Evolutionary conservation across 345 rosid genomes (phyloP).

Genomic region (Eucalyptus fibrosa): DNA sequence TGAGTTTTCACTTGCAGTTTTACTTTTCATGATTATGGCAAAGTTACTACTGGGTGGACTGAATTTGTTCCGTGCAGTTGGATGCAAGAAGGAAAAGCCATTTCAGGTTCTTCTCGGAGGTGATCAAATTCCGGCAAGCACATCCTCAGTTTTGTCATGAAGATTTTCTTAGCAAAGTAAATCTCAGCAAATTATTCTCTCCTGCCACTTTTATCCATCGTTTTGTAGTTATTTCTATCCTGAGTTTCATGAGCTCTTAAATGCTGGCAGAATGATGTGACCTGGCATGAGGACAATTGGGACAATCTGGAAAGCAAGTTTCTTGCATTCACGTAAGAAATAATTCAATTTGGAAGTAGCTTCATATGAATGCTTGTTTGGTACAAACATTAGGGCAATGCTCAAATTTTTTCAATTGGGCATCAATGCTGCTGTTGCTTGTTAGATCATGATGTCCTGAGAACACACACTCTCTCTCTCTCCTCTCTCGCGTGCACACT

Average conservation of each 20-base stretch:
- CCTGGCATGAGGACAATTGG: conserved; percentile 97
- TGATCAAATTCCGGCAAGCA: conserved; percentile 44
- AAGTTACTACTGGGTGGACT: not conserved
- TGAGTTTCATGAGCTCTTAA: not conserved
- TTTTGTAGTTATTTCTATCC: not conserved
- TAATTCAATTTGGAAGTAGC: not conserved
- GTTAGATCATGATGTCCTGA: not conserved
- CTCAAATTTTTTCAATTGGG: not conserved
- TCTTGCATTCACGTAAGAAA: conserved; percentile 81
- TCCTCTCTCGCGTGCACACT: not conserved
- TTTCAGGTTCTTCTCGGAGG: conserved; percentile 81
- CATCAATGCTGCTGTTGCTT: not conserved
- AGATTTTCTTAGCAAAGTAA: conserved; percentile 57
- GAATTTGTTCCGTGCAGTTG: conserved; percentile 16
- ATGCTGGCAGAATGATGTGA: conserved; percentile 48
- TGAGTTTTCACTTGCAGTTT: not conserved
- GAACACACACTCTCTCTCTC: not conserved
- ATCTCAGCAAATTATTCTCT: not conserved
- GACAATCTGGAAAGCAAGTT: conserved; percentile 78
- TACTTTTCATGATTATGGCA: not conserved
- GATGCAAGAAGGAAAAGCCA: conserved; percentile 34
- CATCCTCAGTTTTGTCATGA: conserved; percentile 37
- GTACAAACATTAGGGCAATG: not conserved
- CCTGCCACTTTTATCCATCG: not conserved
- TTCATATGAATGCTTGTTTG: not conserved